Conservation (phyloP, 345 rosid genomes). For the Gossypium longicalyx region DNA sequence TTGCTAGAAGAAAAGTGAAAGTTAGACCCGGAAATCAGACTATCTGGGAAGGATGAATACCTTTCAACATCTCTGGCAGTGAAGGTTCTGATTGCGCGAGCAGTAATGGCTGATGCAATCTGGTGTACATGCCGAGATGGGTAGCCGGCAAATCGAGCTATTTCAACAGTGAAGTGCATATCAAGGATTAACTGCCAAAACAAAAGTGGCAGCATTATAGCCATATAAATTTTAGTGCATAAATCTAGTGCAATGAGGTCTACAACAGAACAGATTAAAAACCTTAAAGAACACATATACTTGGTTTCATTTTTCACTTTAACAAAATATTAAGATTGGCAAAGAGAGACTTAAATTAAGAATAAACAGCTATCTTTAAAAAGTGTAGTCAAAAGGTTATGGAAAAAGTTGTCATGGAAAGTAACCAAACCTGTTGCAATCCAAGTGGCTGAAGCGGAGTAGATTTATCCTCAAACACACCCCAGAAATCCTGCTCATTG, state of each 20-base stretch:
- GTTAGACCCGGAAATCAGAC: background rate
- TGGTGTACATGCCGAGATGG: conserved; percentile 78
- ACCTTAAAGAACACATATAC: background rate
- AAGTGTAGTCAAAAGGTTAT: background rate
- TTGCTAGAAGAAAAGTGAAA: background rate
- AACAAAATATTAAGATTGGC: background rate
- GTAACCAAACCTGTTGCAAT: conserved; percentile 68
- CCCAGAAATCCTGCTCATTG: conserved; percentile 93
- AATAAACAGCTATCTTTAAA: background rate
- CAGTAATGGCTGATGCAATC: conserved; percentile 79
- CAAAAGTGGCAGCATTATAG: conserved; percentile 4
- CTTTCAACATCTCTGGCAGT: conserved; percentile 76
- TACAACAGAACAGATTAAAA: conserved; percentile 5
- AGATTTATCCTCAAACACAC: conserved; percentile 75
- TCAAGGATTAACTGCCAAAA: conserved; percentile 84
- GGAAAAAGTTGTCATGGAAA: background rate
- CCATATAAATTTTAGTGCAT: background rate
- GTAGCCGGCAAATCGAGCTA: conserved; percentile 93
- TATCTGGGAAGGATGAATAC: conserved; percentile 31
- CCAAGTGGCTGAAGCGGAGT: conserved; percentile 71
- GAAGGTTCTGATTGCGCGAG: conserved; percentile 77
- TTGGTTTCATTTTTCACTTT: background rate
- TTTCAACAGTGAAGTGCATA: conserved; percentile 99
- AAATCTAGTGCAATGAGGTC: background rate
- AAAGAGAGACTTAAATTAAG: background rate